Evolutionary conservation across 306 rosid genomes (phyloP).

Genomic region (Glycyrrhiza uralensis): DNA sequence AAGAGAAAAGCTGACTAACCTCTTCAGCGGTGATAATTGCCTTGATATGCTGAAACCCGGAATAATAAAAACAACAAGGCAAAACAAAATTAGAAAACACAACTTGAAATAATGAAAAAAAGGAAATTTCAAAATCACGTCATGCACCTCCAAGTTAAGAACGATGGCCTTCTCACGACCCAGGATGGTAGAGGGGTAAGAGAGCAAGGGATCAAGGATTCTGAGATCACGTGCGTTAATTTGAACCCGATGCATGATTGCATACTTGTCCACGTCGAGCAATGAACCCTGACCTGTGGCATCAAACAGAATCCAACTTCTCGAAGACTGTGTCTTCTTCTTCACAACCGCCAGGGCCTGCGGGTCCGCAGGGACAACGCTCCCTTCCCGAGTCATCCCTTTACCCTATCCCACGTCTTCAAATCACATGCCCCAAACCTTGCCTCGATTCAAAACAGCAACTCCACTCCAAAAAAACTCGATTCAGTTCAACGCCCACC

Average conservation of each 20-base stretch:
- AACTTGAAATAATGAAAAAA: neutral
- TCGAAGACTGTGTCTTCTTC: conserved; percentile 71
- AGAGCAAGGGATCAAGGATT: conserved; percentile 83
- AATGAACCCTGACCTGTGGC: conserved; percentile 54
- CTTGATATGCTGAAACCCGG: conserved; percentile 75
- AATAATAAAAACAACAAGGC: neutral
- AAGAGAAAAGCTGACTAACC: conserved; percentile 41
- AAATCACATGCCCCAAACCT: conserved; percentile 30
- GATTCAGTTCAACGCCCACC: neutral
- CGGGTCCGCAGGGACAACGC: conserved; percentile 72
- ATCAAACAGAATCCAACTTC: conserved; percentile 84
- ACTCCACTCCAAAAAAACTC: neutral
- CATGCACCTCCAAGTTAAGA: conserved; percentile 79
- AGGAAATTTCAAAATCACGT: no score
- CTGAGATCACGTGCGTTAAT: conserved; percentile 97
- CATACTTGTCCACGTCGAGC: conserved; percentile 83
- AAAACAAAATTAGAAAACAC: neutral
- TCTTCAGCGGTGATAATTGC: conserved; percentile 96
- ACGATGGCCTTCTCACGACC: conserved; percentile 95
- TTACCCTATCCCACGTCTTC: conserved; percentile 34
- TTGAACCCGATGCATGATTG: conserved; percentile 80
- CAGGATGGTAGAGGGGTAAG: conserved; percentile 83
- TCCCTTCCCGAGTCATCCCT: conserved; percentile 74
- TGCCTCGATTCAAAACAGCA: neutral
- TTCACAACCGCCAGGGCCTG: conserved; percentile 46